A percentile compares a stretch with the other conserved stretches of the same genome.
phyloP scores from a whole-genome alignment of 2,329 filamentous ascomycete species.

The Emmonsiellopsis sp. region DNA sequence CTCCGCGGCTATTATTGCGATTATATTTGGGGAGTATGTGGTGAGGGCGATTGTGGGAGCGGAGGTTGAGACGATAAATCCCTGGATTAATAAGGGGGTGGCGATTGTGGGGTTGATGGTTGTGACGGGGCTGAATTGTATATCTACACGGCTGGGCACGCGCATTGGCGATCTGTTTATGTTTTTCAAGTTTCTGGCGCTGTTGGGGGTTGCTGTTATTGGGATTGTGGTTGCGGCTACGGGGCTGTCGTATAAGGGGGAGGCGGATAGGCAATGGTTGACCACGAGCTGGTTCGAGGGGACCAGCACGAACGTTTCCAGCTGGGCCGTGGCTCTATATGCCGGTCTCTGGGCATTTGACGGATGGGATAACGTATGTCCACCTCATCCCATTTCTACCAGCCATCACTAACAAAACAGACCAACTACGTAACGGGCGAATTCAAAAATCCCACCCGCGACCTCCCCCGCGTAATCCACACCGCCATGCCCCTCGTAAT shows the following conservation, averaged over 20 bases:
- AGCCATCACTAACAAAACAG: constrained; percentile 35
- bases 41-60: constrained; percentile 77
- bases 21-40: constrained; percentile 98
- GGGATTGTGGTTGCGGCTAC: constrained; percentile 85
- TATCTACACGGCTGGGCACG: constrained; percentile 82
- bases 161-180: constrained; percentile 86
- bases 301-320: constrained; percentile 68
- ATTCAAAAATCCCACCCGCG: constrained; percentile 81
- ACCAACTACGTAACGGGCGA: constrained; percentile 97
- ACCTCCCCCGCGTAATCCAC: constrained; percentile 90
- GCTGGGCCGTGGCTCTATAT: constrained; percentile 90
- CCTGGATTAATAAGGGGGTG: constrained; percentile 85
- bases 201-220: constrained; percentile 76
- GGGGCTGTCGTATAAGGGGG: constrained; percentile 67
- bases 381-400: background rate
- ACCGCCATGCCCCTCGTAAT: constrained; percentile 95
- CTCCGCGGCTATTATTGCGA: constrained; percentile 84
- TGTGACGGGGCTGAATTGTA: constrained; percentile 79
- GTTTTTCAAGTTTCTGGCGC: constrained; percentile 90
- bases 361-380: constrained; percentile 90
- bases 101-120: constrained; percentile 65
- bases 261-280: constrained; percentile 79
- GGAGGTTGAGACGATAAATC: constrained; percentile 70
- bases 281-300: constrained; percentile 78
- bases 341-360: constrained; percentile 97